Conservation (phyloP, 148 eudicot genomes). For the Rhododendron henanense region DNA sequence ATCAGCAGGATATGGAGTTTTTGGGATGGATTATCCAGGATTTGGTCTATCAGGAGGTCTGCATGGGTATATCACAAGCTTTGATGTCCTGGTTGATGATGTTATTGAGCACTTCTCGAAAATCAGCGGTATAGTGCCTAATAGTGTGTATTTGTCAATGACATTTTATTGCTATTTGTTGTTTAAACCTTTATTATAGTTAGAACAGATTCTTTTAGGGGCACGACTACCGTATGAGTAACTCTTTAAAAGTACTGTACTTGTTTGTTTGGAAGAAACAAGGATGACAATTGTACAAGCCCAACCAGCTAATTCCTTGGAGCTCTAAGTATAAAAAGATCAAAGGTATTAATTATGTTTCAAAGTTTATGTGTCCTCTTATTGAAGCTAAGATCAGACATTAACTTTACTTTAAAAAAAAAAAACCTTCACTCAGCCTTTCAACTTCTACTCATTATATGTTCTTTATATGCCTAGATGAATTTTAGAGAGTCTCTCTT, state of each 20-base stretch:
- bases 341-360: not conserved
- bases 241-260: not conserved
- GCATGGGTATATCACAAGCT: constrained; percentile 80
- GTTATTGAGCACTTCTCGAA: constrained; percentile 79
- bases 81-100: constrained; percentile 71
- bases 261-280: not conserved
- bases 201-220: not conserved
- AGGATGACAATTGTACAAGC: not conserved
- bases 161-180: not conserved
- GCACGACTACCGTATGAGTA: not conserved
- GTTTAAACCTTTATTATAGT: not conserved
- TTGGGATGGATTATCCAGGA: constrained; percentile 96
- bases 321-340: not conserved
- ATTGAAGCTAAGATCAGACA: not conserved
- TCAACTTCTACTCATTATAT: not conserved
- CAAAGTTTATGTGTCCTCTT: not conserved
- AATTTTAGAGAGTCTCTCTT: not conserved
- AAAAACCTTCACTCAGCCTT: not conserved
- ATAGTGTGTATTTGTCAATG: not conserved
- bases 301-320: not conserved
- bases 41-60: constrained; percentile 99
- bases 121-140: constrained; percentile 51
- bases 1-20: constrained; percentile 80
- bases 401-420: not conserved
- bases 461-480: not conserved